phyloP scores from a whole-genome alignment of 192 early-diverging fungal species.

The Coemansia sp. region DNA sequence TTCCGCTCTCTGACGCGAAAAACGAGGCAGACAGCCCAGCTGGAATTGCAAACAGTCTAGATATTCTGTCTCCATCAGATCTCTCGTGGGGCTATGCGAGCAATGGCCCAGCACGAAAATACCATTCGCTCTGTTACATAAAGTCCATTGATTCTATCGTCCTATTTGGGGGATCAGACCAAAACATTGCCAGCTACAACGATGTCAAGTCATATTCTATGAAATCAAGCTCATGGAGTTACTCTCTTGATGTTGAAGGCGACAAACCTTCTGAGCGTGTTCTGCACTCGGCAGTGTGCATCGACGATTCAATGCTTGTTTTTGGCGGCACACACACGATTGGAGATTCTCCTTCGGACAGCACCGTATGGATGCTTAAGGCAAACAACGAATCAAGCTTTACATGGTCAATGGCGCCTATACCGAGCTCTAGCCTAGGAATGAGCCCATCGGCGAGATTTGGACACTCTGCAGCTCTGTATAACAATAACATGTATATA shows the following conservation, averaged over 20 bases:
- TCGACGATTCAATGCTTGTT: constrained; percentile 67
- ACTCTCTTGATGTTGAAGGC: constrained; percentile 41
- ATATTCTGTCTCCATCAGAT: constrained; percentile 53
- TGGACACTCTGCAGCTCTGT: constrained; percentile 66
- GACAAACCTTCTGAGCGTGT: constrained; percentile 58
- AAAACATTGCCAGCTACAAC: constrained; percentile 53
- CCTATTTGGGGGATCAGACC: constrained; percentile 66
- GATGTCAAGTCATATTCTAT: constrained; percentile 57
- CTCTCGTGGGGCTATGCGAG: constrained; percentile 61
- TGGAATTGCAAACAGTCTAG: constrained; percentile 46
- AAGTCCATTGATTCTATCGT: constrained; percentile 57
- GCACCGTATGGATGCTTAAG: constrained; percentile 54
- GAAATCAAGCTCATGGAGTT: constrained; percentile 57
- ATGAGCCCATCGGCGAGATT: constrained; percentile 56
- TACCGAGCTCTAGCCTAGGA: constrained; percentile 20
- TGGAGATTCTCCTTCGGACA: constrained; percentile 46
- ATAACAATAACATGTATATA: constrained; percentile 63
- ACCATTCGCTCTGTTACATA: constrained; percentile 59
- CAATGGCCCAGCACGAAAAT: constrained; percentile 59
- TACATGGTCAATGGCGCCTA: constrained; percentile 51
- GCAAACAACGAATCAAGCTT: constrained; percentile 21
- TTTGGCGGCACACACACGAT: constrained; percentile 58
- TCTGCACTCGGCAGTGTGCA: constrained; percentile 67
- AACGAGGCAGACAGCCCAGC: constrained; percentile 33
- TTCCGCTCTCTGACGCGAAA: constrained; percentile 24